Percentiles rank a stretch among this genome's conserved stretches.
These are phyloP conservation scores for Pseudogymnoascus sp. DNA, from an alignment of 2,329 filamentous ascomycete genomes.

Conservation along the genomic window DNA sequence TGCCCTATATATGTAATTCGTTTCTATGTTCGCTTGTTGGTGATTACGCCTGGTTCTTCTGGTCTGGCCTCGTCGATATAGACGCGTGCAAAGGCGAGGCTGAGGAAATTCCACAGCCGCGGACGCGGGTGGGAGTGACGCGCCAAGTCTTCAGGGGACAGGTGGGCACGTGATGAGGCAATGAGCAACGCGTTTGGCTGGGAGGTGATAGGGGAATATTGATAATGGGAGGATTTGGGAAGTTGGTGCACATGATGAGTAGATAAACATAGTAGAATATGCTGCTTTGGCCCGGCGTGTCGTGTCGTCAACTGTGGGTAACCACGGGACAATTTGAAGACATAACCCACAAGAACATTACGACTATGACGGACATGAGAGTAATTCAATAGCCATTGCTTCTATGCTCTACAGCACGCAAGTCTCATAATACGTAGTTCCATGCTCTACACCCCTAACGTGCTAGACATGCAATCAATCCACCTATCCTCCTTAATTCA, in stretches of 20 bases:
- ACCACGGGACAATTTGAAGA: not conserved
- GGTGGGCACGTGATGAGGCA: not conserved
- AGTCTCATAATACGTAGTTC: not conserved
- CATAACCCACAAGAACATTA: not conserved
- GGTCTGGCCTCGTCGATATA: not conserved
- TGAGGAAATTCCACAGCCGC: slow-evolving; percentile 4
- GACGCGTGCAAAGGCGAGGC: not conserved
- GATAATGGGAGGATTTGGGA: not conserved
- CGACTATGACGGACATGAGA: not conserved
- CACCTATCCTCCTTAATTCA: not conserved
- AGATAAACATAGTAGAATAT: not conserved
- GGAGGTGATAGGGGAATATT: not conserved
- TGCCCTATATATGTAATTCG: not conserved
- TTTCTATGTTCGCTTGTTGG: not conserved
- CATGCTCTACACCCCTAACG: not conserved
- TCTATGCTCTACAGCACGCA: not conserved
- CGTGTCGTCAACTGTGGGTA: not conserved
- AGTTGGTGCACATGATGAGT: not conserved
- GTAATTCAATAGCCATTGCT: not conserved
- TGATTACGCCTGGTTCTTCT: not conserved
- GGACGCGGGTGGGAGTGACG: not conserved
- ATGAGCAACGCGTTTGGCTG: not conserved
- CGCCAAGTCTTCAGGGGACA: not conserved
- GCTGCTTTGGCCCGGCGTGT: too few species aligned
- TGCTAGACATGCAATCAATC: not conserved